Evolutionary conservation across 1,284 basidiomycete genomes (phyloP), one percentile per base, ranked within the genome.

Genomic region (Sanghuangporus baumii): DNA sequence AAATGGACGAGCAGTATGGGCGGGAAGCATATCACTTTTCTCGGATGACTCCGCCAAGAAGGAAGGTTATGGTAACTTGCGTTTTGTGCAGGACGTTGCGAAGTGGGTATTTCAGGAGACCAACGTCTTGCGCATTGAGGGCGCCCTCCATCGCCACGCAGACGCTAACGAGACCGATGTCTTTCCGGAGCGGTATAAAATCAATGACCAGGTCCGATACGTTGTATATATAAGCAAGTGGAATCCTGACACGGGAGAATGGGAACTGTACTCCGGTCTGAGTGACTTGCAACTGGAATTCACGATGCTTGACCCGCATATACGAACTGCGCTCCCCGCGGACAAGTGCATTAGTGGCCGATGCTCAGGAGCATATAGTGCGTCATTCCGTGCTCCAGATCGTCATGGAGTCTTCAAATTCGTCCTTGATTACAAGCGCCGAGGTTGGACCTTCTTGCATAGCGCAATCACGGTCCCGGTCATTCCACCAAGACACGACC

Each of bases 371-470:
- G 83, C 82, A 66, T 98, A 95, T 77, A 80, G 82, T 9, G 82
- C 88, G 3, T 84, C 82, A 1, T 96, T 99, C 84, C 85, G 86
- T 48, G 87, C 89, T 2, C 96, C 96, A 2, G 96, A 98, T 76
- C 80, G 94, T 62, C 97, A 99, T 73, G 96, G 97, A 51, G 97
- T 99, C 12, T 99, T 97, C 84, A 98, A 98, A 72, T 96, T 99
- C 73, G 81, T 93, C 31, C 78, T 98, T 51, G 84, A 96, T 74
- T 89, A 94, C 78, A 93, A 91, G 72, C 87, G 96, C 60, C 87
- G 86, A 71, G 96, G 96, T 82, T 86, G 84, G 79, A 83, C 87
- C 18, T 88, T 85, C 74, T 76, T 98, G 50, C 78, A 85, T 63
- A 83, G 87, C 60, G 82, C 87, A 2, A 89, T 87, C 7, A 90